Conservation (phyloP, 2,329 filamentous ascomycete genomes). For the Verticillium klebahnii region DNA sequence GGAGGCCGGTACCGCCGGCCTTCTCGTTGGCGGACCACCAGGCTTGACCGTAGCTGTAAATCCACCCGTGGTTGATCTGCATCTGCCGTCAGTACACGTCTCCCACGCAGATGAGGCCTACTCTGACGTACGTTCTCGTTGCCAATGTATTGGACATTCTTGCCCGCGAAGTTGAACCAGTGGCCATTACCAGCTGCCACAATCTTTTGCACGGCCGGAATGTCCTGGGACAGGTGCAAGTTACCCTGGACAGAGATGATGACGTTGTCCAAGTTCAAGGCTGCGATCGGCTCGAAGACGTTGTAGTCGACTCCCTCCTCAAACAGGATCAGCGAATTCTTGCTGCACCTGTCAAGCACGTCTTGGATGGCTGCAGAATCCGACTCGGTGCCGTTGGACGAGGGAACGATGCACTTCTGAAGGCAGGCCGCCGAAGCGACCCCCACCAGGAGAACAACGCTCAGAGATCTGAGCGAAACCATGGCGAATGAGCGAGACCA, state of each 20-base stretch:
- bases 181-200: slow-evolving; percentile 26
- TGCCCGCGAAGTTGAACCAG: slow-evolving; percentile 32
- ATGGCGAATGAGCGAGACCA: background rate
- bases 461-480: background rate
- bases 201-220: slow-evolving; percentile 28
- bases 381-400: slow-evolving; percentile 30
- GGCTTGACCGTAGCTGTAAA: slow-evolving; percentile 37
- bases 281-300: slow-evolving; percentile 31
- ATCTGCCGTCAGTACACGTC: background rate
- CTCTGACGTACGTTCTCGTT: slow-evolving; percentile 24
- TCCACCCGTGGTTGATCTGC: slow-evolving; percentile 29
- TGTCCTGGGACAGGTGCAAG: slow-evolving; percentile 34
- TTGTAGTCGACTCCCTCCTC: slow-evolving; percentile 35
- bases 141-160: slow-evolving; percentile 25
- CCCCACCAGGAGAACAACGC: background rate
- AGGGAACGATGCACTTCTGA: slow-evolving; percentile 11
- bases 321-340: slow-evolving; percentile 29
- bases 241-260: slow-evolving; percentile 36
- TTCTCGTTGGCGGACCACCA: slow-evolving; percentile 39
- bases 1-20: slow-evolving; percentile 29
- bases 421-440: background rate
- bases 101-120: background rate
- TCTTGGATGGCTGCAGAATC: slow-evolving; percentile 32
- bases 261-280: slow-evolving; percentile 35
- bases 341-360: slow-evolving; percentile 30